Evolutionary conservation across 192 early-diverging fungal species (phyloP).

Genomic region (Thamnidium elegans): DNA sequence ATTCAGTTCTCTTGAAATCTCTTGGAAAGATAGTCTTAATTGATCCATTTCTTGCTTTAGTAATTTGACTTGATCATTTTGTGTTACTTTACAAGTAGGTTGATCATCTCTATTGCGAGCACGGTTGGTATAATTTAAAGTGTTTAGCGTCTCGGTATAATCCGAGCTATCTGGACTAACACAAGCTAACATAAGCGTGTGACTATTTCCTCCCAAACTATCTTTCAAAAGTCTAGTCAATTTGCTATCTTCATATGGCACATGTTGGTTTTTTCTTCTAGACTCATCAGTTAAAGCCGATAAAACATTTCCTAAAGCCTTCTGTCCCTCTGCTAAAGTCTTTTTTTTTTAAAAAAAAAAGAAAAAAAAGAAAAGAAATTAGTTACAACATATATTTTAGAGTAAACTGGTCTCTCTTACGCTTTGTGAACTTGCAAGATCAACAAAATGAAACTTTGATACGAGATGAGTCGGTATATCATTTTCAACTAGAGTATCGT

Average conservation of each 20-base stretch:
- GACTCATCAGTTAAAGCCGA: constrained; percentile 86
- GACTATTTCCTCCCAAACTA: constrained; percentile 88
- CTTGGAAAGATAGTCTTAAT: not conserved
- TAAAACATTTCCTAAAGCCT: constrained; percentile 97
- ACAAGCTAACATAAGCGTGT: constrained; percentile 93
- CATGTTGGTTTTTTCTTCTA: constrained; percentile 54
- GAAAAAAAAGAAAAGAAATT: constrained; percentile 12
- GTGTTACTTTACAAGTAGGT: constrained; percentile 27
- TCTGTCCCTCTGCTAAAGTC: constrained; percentile 49
- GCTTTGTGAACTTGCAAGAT: constrained; percentile 95
- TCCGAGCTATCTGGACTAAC: constrained; percentile 78
- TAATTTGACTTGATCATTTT: constrained; percentile 23
- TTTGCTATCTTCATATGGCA: constrained; percentile 96
- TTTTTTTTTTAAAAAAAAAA: too few species aligned
- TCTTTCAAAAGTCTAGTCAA: constrained; percentile 95
- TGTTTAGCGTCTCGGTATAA: constrained; percentile 87
- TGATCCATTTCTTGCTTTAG: not conserved
- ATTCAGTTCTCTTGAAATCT: not conserved
- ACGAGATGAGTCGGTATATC: constrained; percentile 12
- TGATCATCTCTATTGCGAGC: constrained; percentile 76
- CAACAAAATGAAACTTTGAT: constrained; percentile 96
- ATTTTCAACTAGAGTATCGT: constrained; percentile 35
- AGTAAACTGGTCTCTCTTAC: constrained; percentile 40
- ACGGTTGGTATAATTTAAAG: constrained; percentile 96
- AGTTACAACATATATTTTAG: not conserved